Evolutionary conservation across 192 early-diverging fungal species (phyloP), one percentile per base, ranked within the genome.

Genomic region (Entomortierella beljakovae): DNA sequence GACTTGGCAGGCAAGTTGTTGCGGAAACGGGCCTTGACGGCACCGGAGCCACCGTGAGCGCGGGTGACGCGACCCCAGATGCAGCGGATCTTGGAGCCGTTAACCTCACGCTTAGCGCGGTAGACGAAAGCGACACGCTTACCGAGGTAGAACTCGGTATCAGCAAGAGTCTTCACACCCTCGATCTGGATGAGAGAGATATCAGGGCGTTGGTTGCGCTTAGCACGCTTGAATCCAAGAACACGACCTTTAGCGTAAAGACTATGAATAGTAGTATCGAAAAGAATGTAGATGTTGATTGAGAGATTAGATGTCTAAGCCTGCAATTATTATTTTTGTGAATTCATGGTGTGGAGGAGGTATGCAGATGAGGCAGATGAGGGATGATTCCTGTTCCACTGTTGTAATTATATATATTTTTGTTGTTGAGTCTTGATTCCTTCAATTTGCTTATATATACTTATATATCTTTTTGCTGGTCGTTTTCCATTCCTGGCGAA

Each of bases 51-150:
- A 80, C 97, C 98, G 86, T 99, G 98, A 68, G 95, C 65, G 68
- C 97, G 92, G 82, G 96, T 91, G 83, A 99, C 83, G 63, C 94
- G 92, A 59, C 98, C 98, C 98, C 97, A 99, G 88, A 98, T 97
- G 81, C 95, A 94, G 80, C 97, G 92, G 87, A 99, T 90, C 81
- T 94, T 90, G 86, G 92, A 91, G 80, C 97, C 97, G 86, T 97
- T 94, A 58, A 86, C 80, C 79, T 85, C 88, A 56, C 92, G 87
- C 84, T 96, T 90, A 60, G 96, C 96, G 65, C 92, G 92, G 94
- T 98, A 99, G 75, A 98, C 93, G 85, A 94, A 98, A 58, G 97
- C 96, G 71, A 99, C 89, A 82, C 95, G 95, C 92, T 98, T 99
- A 80, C 98, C 98, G 69, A 95, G 92, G 91, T 99, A 99, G 91